A percentile compares a stretch with the other conserved stretches of the same genome.
phyloP scores from a whole-genome alignment of 108 stramenopile species.

The Nitzschia inconspicua region DNA sequence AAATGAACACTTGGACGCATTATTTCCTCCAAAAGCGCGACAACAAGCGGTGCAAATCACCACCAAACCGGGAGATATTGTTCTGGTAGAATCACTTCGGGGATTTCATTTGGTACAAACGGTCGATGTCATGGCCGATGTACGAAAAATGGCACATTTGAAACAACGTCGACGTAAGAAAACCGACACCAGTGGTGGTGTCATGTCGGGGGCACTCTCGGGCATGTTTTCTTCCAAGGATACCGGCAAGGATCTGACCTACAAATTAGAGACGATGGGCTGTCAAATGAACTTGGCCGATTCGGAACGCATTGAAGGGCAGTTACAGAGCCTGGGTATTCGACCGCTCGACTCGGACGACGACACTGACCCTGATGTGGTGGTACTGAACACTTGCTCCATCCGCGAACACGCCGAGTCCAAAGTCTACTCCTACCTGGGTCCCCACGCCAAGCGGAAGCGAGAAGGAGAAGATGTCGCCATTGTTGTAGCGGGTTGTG shows the following conservation, averaged over 20 bases:
- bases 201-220: conserved; percentile 28
- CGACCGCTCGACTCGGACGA: conserved; percentile 39
- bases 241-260: conserved; percentile 41
- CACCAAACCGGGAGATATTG: conserved; percentile 78
- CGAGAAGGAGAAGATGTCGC: conserved; percentile 85
- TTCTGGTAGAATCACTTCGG: conserved; percentile 45
- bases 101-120: conserved; percentile 83
- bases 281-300: conserved; percentile 99
- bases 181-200: conserved; percentile 26
- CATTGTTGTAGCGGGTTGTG: conserved; percentile 94
- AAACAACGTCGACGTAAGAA: conserved; percentile 52
- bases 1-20: conserved; percentile 63
- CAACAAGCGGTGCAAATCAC: conserved; percentile 52
- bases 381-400: conserved; percentile 93
- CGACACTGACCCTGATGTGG: conserved; percentile 76
- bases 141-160: conserved; percentile 67
- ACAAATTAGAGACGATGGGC: conserved; percentile 88
- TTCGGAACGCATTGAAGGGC: conserved; percentile 94
- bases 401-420: conserved; percentile 98
- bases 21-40: conserved; percentile 59
- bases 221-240: background rate
- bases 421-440: conserved; percentile 81
- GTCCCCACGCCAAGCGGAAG: conserved; percentile 78
- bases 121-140: conserved; percentile 88
- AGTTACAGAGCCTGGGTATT: conserved; percentile 86